phyloP scores from a whole-genome alignment of 306 rosid genomes.

The Adenanthera pavonina region DNA sequence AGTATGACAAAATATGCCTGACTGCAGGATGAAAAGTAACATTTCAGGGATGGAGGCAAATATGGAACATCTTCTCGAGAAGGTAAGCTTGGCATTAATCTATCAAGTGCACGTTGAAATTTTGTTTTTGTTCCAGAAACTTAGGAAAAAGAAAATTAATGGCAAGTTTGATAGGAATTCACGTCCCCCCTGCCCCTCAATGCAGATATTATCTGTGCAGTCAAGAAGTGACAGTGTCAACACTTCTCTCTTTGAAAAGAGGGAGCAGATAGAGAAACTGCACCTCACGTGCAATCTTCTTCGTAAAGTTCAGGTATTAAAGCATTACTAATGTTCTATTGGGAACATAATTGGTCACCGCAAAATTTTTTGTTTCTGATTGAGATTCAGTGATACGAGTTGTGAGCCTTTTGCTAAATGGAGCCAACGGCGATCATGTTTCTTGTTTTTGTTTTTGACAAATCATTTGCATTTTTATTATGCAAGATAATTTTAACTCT shows the following conservation, averaged over 20 bases:
- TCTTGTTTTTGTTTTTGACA: not conserved
- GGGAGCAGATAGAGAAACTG: constrained; percentile 89
- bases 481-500: not conserved
- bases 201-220: constrained; percentile 92
- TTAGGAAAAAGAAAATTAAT: constrained; percentile 1
- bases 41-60: constrained; percentile 91
- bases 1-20: not conserved
- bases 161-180: constrained; percentile 25
- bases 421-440: constrained; percentile 7
- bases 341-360: not conserved
- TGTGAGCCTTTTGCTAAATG: constrained; percentile 18
- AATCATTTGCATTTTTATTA: not conserved
- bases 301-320: constrained; percentile 88
- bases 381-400: constrained; percentile 4
- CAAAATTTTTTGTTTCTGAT: constrained; percentile 19
- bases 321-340: not conserved
- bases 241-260: constrained; percentile 77
- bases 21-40: constrained; percentile 86
- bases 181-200: not conserved
- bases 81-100: constrained; percentile 48
- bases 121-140: not conserved
- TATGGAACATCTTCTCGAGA: constrained; percentile 92
- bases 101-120: constrained; percentile 4
- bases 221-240: constrained; percentile 90
- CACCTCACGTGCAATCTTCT: constrained; percentile 88